A percentile compares a stretch with the other conserved stretches of the same genome.
These are phyloP conservation scores for Sphaerosporella brunnea DNA, from an alignment of 495 filamentous ascomycete species.

Conservation along the genomic window DNA sequence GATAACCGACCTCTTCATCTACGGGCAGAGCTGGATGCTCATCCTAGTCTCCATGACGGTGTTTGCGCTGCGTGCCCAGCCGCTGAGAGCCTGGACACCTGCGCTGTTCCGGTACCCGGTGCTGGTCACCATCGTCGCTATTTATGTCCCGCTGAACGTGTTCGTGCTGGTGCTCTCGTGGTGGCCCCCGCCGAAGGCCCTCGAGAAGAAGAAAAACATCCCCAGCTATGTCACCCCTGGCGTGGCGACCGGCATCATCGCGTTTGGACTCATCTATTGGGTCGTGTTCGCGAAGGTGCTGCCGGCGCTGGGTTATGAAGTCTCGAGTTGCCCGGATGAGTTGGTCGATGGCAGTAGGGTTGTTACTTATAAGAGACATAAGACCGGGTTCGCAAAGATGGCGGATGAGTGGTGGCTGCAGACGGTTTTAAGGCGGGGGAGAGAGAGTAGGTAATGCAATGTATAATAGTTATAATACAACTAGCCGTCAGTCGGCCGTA, in stretches of 20 bases:
- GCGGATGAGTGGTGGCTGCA: constrained; percentile 9
- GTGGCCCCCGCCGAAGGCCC: constrained; percentile 9
- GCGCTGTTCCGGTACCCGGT: constrained; percentile 9
- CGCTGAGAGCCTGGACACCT: constrained; percentile 8
- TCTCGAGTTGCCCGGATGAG: constrained; percentile 12
- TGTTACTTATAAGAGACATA: constrained; percentile 18
- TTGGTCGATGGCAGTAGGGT: constrained; percentile 17
- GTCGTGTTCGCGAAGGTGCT: constrained; percentile 13
- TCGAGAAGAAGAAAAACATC: constrained; percentile 6
- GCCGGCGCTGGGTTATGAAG: constrained; percentile 15
- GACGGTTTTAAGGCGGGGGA: background rate
- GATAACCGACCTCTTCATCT: constrained; percentile 13
- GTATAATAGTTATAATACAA: no score
- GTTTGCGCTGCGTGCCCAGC: constrained; percentile 10
- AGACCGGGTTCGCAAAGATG: constrained; percentile 18
- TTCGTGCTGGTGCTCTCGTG: constrained; percentile 14
- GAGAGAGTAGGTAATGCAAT: background rate
- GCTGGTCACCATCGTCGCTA: constrained; percentile 10
- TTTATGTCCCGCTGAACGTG: constrained; percentile 13
- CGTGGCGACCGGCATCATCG: constrained; percentile 11
- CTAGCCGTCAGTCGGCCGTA: background rate
- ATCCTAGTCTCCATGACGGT: constrained; percentile 12
- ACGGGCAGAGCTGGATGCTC: constrained; percentile 15
- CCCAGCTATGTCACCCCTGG: constrained; percentile 11
- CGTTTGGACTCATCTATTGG: constrained; percentile 16